Evolutionary conservation across 2,329 filamentous ascomycete species (phyloP).

Genomic region (Pseudogymnoascus sp.): DNA sequence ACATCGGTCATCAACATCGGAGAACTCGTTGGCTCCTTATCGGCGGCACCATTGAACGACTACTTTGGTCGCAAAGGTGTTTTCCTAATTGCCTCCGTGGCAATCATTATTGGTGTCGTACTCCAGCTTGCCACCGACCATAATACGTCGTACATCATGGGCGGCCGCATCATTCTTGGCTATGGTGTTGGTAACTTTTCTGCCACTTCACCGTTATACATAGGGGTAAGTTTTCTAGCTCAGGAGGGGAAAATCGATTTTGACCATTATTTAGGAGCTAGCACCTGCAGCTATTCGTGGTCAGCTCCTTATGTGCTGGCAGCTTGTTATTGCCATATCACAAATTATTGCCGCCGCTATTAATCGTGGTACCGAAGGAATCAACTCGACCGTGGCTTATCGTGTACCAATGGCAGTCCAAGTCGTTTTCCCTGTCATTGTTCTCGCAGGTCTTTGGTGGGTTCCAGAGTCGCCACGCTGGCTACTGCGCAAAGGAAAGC

Average conservation of each 20-base stretch:
- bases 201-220: conserved; percentile 33
- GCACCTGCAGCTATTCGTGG: conserved; percentile 29
- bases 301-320: conserved; percentile 35
- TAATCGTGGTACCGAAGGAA: conserved; percentile 25
- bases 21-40: conserved; percentile 32
- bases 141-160: conserved; percentile 20
- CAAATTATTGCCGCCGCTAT: conserved; percentile 33
- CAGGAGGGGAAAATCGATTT: background rate
- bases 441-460: conserved; percentile 21
- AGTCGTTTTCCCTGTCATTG: conserved; percentile 20
- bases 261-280: conserved; percentile 19
- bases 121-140: conserved; percentile 14
- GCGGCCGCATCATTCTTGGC: conserved; percentile 24
- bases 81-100: conserved; percentile 24
- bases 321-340: conserved; percentile 32
- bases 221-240: conserved; percentile 20
- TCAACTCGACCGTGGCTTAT: conserved; percentile 25
- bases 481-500: conserved; percentile 27
- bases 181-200: conserved; percentile 33
- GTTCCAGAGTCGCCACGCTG: conserved; percentile 27
- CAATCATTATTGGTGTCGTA: conserved; percentile 23
- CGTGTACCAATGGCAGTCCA: conserved; percentile 27
- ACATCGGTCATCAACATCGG: conserved; percentile 36
- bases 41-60: conserved; percentile 33
- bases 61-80: conserved; percentile 29